phyloP scores from a whole-genome alignment of 305 asterid genomes.

The Fraxinus sp. region DNA sequence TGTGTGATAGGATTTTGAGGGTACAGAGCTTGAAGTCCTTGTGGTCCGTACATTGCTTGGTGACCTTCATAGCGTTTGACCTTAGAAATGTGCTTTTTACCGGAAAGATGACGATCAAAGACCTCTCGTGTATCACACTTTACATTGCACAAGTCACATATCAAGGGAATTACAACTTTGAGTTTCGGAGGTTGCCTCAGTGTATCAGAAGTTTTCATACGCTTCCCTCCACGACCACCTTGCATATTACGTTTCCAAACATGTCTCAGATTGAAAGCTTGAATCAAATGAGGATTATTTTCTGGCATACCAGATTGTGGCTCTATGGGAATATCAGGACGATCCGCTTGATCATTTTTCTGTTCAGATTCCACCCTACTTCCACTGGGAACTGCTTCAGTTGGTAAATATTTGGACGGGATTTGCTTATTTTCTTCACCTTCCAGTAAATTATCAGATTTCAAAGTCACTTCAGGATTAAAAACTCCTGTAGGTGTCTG shows the following conservation, averaged over 20 bases:
- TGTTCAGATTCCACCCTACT: slow-evolving; percentile 12
- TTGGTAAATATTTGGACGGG: slow-evolving; percentile 3
- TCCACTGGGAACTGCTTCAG: slow-evolving; percentile 10
- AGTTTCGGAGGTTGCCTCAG: slow-evolving; percentile 23
- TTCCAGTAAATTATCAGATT: background rate
- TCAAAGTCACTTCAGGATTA: background rate
- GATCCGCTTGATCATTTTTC: background rate
- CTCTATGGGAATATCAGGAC: slow-evolving; percentile 8
- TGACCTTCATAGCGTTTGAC: slow-evolving; percentile 25
- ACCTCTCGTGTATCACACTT: slow-evolving; percentile 28
- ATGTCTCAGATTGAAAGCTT: background rate
- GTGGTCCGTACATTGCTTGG: slow-evolving; percentile 24
- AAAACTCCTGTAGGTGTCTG: slow-evolving; percentile 17
- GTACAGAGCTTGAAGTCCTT: slow-evolving; percentile 31
- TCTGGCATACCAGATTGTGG: background rate
- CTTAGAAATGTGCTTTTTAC: slow-evolving; percentile 29
- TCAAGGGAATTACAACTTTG: slow-evolving; percentile 23
- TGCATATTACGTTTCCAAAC: slow-evolving; percentile 18
- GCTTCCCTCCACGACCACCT: slow-evolving; percentile 23
- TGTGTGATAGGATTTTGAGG: slow-evolving; percentile 28
- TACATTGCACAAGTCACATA: slow-evolving; percentile 34
- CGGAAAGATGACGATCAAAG: slow-evolving; percentile 26
- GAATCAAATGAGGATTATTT: slow-evolving; percentile 4
- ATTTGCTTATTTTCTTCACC: slow-evolving; percentile 7
- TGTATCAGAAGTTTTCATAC: slow-evolving; percentile 11